These are phyloP conservation scores for Leishmania amazonensis DNA, from an alignment of 208 protist species.

Conservation along the genomic window DNA sequence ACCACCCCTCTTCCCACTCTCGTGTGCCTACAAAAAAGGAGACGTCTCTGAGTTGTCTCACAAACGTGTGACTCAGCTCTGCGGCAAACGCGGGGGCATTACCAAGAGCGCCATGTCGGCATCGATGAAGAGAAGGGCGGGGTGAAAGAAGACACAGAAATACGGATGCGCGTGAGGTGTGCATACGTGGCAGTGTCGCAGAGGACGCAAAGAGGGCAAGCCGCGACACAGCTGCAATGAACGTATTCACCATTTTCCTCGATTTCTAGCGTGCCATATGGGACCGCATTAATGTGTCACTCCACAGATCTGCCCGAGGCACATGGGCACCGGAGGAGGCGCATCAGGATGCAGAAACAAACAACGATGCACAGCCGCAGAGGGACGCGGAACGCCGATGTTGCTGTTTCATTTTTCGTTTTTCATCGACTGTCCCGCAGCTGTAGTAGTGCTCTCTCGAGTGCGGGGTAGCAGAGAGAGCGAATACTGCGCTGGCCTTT, in stretches of 20 bases:
- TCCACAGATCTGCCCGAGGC: neutral
- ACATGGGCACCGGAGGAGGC: neutral
- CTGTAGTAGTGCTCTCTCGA: neutral
- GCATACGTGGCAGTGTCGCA: neutral
- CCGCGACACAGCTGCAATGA: neutral
- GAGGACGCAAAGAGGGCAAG: neutral
- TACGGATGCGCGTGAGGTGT: neutral
- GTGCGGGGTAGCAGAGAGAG: neutral
- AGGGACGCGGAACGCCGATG: neutral
- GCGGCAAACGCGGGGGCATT: neutral
- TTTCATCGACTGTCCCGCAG: too few relatives aligned
- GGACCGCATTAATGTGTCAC: neutral
- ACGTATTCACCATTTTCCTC: neutral
- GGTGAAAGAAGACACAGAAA: neutral
- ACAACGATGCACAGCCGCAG: neutral
- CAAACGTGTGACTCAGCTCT: neutral
- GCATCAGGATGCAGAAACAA: neutral
- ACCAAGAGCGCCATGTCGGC: neutral
- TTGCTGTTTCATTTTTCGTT: neutral
- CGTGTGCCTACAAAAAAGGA: neutral
- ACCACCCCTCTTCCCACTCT: neutral
- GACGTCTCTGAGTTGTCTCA: neutral
- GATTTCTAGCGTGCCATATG: neutral
- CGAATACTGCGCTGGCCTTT: neutral
- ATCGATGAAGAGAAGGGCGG: neutral